Evolutionary conservation across 805 yeast genomes (phyloP).

Genomic region (Starmerella vaccinii): DNA sequence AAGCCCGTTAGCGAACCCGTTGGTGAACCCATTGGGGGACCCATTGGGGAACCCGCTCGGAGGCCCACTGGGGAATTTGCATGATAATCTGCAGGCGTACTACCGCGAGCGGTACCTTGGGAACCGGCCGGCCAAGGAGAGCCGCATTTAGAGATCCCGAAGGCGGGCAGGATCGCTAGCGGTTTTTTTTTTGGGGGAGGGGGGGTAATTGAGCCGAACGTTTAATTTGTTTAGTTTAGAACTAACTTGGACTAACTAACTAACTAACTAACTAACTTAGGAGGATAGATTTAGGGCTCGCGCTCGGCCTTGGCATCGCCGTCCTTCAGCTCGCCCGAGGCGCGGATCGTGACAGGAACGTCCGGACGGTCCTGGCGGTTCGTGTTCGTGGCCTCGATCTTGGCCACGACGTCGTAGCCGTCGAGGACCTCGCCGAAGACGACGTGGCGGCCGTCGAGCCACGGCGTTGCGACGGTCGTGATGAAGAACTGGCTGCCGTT

Average conservation of each 20-base stretch:
- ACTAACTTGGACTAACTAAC: too few species aligned
- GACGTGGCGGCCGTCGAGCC: conserved; percentile 93
- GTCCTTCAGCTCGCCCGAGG: conserved; percentile 54
- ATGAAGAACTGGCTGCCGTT: conserved; percentile 94
- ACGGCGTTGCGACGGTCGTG: conserved; percentile 78
- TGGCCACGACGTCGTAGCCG: conserved; percentile 71
- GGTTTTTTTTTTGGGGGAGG: background rate
- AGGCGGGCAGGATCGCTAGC: background rate
- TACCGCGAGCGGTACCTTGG: too few species aligned
- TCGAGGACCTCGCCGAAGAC: conserved; percentile 86
- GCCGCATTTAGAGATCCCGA: background rate
- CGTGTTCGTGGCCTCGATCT: conserved; percentile 66
- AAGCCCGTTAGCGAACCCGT: too few species aligned
- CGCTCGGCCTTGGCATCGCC: conserved; percentile 9
- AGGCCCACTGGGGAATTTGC: too few species aligned
- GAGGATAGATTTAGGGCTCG: conserved; percentile 10
- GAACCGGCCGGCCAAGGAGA: background rate
- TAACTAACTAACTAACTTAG: too few species aligned
- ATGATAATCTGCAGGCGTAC: too few species aligned
- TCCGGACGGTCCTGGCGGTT: conserved; percentile 61
- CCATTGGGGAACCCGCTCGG: too few species aligned
- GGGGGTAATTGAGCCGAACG: too few species aligned
- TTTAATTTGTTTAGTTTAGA: too few species aligned
- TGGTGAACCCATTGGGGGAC: too few species aligned
- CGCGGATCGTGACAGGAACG: conserved; percentile 51